Evolutionary conservation across 164 flowering plant species (phyloP).

Genomic region (Vitis cinerea): DNA sequence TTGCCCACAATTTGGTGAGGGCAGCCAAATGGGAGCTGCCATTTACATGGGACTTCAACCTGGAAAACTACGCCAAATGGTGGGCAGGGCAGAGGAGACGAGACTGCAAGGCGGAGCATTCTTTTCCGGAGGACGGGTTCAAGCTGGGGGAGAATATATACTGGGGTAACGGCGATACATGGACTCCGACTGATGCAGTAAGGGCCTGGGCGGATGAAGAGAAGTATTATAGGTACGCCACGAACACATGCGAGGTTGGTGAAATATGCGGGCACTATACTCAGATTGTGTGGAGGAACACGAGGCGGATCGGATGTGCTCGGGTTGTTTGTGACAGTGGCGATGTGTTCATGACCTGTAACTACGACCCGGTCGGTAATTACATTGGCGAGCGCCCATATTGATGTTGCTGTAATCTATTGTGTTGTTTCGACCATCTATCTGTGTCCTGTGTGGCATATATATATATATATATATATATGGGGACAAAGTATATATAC

Average conservation of each 20-base stretch:
- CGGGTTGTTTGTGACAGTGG: constrained; percentile 71
- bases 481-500: too few species aligned
- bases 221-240: constrained; percentile 56
- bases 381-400: constrained; percentile 69
- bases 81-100: constrained; percentile 63
- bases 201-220: constrained; percentile 75
- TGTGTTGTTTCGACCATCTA: too few species aligned
- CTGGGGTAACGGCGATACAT: constrained; percentile 76
- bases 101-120: constrained; percentile 72
- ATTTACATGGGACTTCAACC: constrained; percentile 56
- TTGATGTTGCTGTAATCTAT: constrained; percentile 8
- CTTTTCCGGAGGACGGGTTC: constrained; percentile 58
- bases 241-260: constrained; percentile 54
- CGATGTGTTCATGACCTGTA: constrained; percentile 88
- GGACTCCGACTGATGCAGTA: constrained; percentile 80
- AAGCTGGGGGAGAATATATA: constrained; percentile 81
- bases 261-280: constrained; percentile 88
- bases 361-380: constrained; percentile 83
- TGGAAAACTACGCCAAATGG: constrained; percentile 67
- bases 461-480: too few species aligned
- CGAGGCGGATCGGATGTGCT: constrained; percentile 74
- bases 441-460: too few species aligned
- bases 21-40: constrained; percentile 73
- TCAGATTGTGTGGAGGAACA: constrained; percentile 82
- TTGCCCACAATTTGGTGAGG: constrained; percentile 66